Evolutionary conservation across 116 monocot species (phyloP), one percentile per base, ranked within the genome.

Genomic region (Thalassia testudinum): DNA sequence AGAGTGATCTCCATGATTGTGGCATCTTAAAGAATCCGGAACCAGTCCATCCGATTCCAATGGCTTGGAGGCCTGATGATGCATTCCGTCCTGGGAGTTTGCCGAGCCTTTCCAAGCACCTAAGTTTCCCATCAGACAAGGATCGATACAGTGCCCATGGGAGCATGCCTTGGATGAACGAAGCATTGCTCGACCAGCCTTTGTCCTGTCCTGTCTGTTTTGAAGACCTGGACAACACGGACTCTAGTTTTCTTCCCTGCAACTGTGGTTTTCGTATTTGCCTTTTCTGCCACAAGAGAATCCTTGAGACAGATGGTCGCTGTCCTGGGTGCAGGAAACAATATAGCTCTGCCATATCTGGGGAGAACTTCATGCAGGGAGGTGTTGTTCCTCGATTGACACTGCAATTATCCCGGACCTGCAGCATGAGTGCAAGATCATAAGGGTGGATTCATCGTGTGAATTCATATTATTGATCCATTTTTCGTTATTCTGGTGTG

Each of bases 31-130:
- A 66, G 59, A 62, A 47, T 10, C 68, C 63, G 5, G 75, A 73
- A 4, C 42, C 64, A 0, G 55, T 59, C 12, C 65, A 55, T 24
- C 53, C 48, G 0, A 14, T 49, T 12, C 70, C 56, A 25, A 73
- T 72, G 60, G 95, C 95, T 20, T 95, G 95, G 95, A 78, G 75
- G 66, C 74, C 79, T 21, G 95, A 95, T 52, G 95, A 95, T 70
- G 72, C 53, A 5, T 76, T 76, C 48, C 88, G 95, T 24, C 95
- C 95, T 1, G 81, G 70, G 58, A 85, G 74, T 71, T 52, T 95
- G 27, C 95, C 95, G 15, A 85, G 73, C 43, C 74, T 93, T 24
- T 71, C 63, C 7, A 93, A 86, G 62, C 83, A 87, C 37, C 59
- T 22, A 28, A 92, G 75, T 38, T 80, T 83, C 37, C 70, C 75